These are phyloP conservation scores for Juglanconis juglandina DNA, from an alignment of 2,329 filamentous ascomycete genomes.

Conservation along the genomic window DNA sequence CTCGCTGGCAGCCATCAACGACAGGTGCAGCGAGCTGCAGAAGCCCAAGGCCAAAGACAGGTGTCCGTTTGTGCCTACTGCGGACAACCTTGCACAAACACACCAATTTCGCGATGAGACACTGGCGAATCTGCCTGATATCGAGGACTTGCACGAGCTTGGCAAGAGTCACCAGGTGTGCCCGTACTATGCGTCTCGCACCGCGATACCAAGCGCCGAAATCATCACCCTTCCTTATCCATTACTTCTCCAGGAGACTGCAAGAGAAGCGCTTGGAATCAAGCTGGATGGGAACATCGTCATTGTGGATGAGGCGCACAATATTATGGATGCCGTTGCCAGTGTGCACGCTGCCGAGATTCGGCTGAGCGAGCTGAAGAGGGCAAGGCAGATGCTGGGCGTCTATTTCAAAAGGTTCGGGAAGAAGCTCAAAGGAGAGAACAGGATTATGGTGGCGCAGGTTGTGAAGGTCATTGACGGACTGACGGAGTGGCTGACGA, in stretches of 20 bases:
- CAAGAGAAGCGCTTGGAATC: constrained; percentile 81
- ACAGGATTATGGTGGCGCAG: constrained; percentile 86
- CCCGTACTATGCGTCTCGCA: constrained; percentile 92
- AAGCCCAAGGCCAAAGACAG: constrained; percentile 64
- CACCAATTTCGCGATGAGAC: constrained; percentile 82
- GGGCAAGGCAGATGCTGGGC: constrained; percentile 71
- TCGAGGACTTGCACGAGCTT: constrained; percentile 80
- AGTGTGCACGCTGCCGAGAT: constrained; percentile 81
- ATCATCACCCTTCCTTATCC: constrained; percentile 93
- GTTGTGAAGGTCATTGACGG: constrained; percentile 80
- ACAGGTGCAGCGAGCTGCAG: constrained; percentile 86
- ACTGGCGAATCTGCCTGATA: constrained; percentile 82
- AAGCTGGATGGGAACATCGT: constrained; percentile 84
- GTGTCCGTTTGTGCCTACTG: constrained; percentile 75
- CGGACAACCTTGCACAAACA: constrained; percentile 67
- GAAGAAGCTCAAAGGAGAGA: constrained; percentile 83
- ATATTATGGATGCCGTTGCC: constrained; percentile 91
- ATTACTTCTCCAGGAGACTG: constrained; percentile 78
- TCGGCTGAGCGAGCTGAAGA: constrained; percentile 67
- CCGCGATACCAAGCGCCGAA: constrained; percentile 78
- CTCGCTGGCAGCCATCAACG: constrained; percentile 80
- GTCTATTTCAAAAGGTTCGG: constrained; percentile 85
- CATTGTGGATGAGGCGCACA: constrained; percentile 97
- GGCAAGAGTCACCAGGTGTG: constrained; percentile 80
- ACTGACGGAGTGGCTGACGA: constrained; percentile 65